Percentiles rank a stretch among this genome's conserved stretches.
These are phyloP conservation scores for Giardia muris DNA, from an alignment of 208 protist genomes.

Conservation along the genomic window DNA sequence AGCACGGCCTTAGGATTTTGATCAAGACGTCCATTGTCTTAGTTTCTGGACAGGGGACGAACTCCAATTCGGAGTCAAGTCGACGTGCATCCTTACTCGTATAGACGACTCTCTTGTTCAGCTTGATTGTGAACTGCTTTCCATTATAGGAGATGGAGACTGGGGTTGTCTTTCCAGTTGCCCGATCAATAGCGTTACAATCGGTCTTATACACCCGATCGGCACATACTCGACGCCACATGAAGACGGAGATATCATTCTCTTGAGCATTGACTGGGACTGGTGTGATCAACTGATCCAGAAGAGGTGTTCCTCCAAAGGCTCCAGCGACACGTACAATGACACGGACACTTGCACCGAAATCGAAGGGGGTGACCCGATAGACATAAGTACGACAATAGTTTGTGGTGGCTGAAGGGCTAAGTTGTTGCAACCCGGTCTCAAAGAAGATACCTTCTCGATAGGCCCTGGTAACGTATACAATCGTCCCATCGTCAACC, in stretches of 20 bases:
- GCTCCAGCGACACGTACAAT: neutral
- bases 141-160: neutral
- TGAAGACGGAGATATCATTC: neutral
- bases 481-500: neutral
- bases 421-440: neutral
- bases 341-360: neutral
- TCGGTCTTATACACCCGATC: neutral
- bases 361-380: neutral
- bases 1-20: neutral
- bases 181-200: neutral
- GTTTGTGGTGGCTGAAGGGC: neutral
- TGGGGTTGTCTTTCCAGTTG: neutral
- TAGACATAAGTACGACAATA: neutral
- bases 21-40: neutral
- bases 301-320: neutral
- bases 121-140: neutral
- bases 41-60: neutral
- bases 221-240: neutral
- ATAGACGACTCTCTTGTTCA: neutral
- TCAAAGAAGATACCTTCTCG: neutral
- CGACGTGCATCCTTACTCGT: neutral
- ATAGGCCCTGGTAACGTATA: neutral
- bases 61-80: neutral
- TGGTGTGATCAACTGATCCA: neutral
- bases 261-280: neutral